Conservation (phyloP, 345 rosid species). For the Acer negundo region DNA sequence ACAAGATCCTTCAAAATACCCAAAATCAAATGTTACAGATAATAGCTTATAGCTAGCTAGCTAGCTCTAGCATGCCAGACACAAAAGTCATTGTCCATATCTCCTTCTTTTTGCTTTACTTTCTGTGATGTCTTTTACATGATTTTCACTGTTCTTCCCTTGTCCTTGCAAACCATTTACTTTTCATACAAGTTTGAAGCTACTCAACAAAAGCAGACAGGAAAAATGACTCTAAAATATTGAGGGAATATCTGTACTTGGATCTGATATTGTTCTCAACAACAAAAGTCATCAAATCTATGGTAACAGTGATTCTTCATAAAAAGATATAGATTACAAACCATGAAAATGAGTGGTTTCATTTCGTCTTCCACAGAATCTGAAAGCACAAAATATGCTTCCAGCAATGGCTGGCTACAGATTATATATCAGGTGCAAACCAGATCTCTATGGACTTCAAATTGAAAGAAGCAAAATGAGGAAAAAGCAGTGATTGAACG, state of each 20-base stretch:
- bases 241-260: background rate
- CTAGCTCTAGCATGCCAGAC: no score
- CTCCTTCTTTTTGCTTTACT: background rate
- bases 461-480: background rate
- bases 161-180: background rate
- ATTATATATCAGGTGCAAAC: background rate
- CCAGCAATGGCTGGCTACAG: background rate
- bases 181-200: background rate
- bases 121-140: background rate
- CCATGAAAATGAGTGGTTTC: background rate
- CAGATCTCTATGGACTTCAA: no score
- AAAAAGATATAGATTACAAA: background rate
- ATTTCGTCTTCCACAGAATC: background rate
- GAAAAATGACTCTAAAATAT: background rate
- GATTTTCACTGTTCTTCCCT: background rate
- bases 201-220: background rate
- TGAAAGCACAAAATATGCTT: background rate
- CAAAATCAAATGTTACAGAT: no score
- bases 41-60: no score
- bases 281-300: background rate
- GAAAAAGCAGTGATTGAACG: background rate
- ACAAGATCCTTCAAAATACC: no score
- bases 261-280: background rate
- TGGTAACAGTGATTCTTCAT: slow-evolving; percentile 1
- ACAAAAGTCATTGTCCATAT: background rate